A percentile compares a stretch with the other conserved stretches of the same genome.
Conservation (phyloP, 495 filamentous ascomycete species). For the Penicillium riverlandense region DNA sequence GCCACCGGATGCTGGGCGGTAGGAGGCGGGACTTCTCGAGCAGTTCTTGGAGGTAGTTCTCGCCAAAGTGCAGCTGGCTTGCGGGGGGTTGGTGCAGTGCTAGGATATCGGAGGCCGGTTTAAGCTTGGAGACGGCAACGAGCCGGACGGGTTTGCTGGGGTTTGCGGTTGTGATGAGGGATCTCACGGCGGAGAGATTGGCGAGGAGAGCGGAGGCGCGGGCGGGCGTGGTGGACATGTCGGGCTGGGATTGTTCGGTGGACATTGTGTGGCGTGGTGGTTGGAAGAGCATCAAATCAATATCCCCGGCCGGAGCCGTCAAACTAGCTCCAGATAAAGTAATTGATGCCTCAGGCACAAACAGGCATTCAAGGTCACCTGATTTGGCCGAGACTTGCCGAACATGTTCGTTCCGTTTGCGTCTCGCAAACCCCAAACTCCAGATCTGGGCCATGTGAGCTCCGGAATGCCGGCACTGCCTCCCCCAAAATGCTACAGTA, state of each 20-base stretch:
- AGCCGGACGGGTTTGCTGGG: slow-evolving; percentile 51
- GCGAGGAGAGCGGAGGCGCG: slow-evolving; percentile 30
- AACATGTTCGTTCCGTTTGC: slow-evolving; percentile 7
- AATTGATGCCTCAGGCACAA: slow-evolving; percentile 11
- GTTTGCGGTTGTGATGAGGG: slow-evolving; percentile 24
- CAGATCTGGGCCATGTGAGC: slow-evolving; percentile 14
- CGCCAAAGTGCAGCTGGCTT: slow-evolving; percentile 77
- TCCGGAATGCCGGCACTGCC: slow-evolving; percentile 5
- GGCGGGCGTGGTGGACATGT: slow-evolving; percentile 30
- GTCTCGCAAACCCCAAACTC: slow-evolving; percentile 5
- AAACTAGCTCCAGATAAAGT: no score
- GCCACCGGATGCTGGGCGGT: slow-evolving; percentile 78
- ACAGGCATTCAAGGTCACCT: neutral
- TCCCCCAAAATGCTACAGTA: neutral
- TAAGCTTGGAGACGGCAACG: slow-evolving; percentile 90
- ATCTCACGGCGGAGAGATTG: slow-evolving; percentile 29
- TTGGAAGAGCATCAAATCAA: neutral
- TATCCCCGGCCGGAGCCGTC: no score
- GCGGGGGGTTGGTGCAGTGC: slow-evolving; percentile 60
- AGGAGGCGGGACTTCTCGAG: slow-evolving; percentile 74
- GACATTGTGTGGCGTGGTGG: slow-evolving; percentile 13
- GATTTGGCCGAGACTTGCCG: neutral
- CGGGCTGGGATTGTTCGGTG: slow-evolving; percentile 10
- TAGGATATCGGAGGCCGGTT: slow-evolving; percentile 82
- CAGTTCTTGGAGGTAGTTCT: slow-evolving; percentile 96